Evolutionary conservation across 257 asterid species (phyloP).

Genomic region (Solanum paucissectum): DNA sequence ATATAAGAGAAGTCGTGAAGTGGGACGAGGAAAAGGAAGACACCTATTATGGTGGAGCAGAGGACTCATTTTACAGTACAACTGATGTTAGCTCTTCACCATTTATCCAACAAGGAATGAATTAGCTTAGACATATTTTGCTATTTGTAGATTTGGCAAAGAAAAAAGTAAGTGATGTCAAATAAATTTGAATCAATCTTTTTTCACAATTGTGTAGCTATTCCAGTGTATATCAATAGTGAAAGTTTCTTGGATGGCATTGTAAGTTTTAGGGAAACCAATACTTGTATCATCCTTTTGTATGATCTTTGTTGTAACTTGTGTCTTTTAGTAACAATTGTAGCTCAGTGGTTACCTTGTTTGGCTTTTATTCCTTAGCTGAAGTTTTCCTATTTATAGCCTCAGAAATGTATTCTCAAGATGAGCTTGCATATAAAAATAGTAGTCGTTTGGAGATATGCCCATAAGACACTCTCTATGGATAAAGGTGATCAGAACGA

Average conservation of each 20-base stretch:
- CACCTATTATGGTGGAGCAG: slow-evolving; percentile 1
- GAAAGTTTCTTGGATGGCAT: not conserved
- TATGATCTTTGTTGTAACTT: not conserved
- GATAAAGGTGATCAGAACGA: too few relatives aligned
- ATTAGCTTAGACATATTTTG: not conserved
- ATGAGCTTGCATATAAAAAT: not conserved
- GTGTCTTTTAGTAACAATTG: not conserved
- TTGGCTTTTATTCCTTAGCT: not conserved
- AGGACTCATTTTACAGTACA: slow-evolving; percentile 11
- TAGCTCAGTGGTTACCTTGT: not conserved
- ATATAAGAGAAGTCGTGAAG: slow-evolving; percentile 4
- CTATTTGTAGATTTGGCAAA: not conserved
- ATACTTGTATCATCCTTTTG: not conserved
- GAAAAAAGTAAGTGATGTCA: not conserved
- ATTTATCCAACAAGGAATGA: not conserved
- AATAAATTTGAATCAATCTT: not conserved
- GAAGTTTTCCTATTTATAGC: not conserved
- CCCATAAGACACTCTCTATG: too few relatives aligned
- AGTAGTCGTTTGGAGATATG: not conserved
- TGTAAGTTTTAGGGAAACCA: not conserved
- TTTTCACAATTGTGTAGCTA: not conserved
- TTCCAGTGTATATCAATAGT: not conserved
- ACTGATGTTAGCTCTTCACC: slow-evolving; percentile 6
- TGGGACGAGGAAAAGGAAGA: slow-evolving; percentile 14
- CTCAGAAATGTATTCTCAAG: not conserved